These are phyloP conservation scores for Pyrenula aspistea DNA, from an alignment of 495 filamentous ascomycete species.

Conservation along the genomic window DNA sequence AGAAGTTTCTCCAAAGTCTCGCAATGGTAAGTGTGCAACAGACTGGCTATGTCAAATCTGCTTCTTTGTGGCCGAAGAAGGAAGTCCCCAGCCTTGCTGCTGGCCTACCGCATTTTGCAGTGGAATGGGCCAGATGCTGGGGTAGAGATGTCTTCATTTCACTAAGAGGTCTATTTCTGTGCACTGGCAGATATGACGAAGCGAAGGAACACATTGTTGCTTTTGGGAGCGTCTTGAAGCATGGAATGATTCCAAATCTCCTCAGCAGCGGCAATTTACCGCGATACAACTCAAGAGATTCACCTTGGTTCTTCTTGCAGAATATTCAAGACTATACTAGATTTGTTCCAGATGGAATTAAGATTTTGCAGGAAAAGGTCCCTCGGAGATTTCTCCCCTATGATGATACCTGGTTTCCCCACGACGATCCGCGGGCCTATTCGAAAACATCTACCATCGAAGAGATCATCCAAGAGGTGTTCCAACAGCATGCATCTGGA, in stretches of 20 bases:
- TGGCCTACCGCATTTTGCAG: conserved; percentile 88
- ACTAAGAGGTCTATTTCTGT: conserved; percentile 75
- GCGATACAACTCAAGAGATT: conserved; percentile 93
- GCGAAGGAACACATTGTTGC: conserved; percentile 90
- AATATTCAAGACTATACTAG: conserved; percentile 85
- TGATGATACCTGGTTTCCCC: conserved; percentile 82
- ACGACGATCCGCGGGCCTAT: conserved; percentile 75
- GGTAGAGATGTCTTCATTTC: conserved; percentile 96
- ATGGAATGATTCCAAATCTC: conserved; percentile 97
- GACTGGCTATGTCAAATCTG: conserved; percentile 77
- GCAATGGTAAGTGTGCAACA: conserved; percentile 84
- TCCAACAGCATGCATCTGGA: conserved; percentile 82
- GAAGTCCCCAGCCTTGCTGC: conserved; percentile 80
- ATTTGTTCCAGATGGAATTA: conserved; percentile 67
- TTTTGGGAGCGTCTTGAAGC: conserved; percentile 93
- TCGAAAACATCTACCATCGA: conserved; percentile 66
- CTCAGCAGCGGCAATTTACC: conserved; percentile 76
- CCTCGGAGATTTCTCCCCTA: conserved; percentile 87
- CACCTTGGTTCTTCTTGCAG: conserved; percentile 95
- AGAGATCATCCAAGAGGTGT: conserved; percentile 84
- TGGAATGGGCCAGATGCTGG: conserved; percentile 93
- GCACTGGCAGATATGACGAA: conserved; percentile 76
- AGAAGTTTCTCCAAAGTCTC: conserved; percentile 74
- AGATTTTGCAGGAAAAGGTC: conserved; percentile 64
- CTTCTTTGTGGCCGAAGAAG: conserved; percentile 78